A percentile compares a stretch with the other conserved stretches of the same genome.
Evolutionary conservation across 202 grass and related monocot genomes (phyloP).

Genomic region (Hordeum pubiflorum): DNA sequence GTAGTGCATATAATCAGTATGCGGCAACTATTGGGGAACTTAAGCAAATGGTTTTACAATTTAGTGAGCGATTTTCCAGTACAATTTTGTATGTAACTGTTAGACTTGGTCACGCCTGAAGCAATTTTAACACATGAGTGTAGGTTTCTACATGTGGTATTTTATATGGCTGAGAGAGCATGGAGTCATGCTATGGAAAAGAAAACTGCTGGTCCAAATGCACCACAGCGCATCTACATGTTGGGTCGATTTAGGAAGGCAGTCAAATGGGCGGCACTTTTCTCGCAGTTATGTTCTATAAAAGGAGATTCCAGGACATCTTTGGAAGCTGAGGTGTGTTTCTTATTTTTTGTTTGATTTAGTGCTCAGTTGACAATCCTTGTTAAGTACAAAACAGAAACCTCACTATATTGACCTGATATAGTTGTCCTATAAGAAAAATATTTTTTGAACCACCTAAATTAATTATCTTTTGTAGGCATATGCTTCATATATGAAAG

Average conservation of each 20-base stretch:
- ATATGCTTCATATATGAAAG: constrained; percentile 99
- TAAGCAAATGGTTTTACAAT: not conserved
- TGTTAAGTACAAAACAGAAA: not conserved
- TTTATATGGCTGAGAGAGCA: constrained; percentile 95
- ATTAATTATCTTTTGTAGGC: constrained; percentile 42
- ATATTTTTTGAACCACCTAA: not conserved
- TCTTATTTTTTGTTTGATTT: constrained; percentile 8
- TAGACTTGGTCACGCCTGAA: constrained; percentile 5
- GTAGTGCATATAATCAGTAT: not conserved
- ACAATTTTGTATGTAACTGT: not conserved
- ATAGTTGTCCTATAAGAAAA: not conserved
- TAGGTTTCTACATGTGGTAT: constrained; percentile 84
- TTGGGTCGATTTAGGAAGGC: constrained; percentile 92
- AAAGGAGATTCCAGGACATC: constrained; percentile 98
- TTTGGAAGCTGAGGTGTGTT: constrained; percentile 80
- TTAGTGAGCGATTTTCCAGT: not conserved
- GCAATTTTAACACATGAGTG: constrained; percentile 14
- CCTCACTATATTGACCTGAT: not conserved
- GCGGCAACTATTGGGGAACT: not conserved
- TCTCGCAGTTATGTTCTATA: constrained; percentile 72
- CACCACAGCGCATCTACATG: constrained; percentile 77
- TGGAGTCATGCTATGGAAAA: constrained; percentile 99
- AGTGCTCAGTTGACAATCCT: not conserved
- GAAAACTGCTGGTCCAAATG: constrained; percentile 81
- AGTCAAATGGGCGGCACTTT: constrained; percentile 86